Evolutionary conservation across 2,329 filamentous ascomycete species (phyloP), one percentile per base, ranked within the genome.

Genomic region (Neofusicoccum cordaticola): DNA sequence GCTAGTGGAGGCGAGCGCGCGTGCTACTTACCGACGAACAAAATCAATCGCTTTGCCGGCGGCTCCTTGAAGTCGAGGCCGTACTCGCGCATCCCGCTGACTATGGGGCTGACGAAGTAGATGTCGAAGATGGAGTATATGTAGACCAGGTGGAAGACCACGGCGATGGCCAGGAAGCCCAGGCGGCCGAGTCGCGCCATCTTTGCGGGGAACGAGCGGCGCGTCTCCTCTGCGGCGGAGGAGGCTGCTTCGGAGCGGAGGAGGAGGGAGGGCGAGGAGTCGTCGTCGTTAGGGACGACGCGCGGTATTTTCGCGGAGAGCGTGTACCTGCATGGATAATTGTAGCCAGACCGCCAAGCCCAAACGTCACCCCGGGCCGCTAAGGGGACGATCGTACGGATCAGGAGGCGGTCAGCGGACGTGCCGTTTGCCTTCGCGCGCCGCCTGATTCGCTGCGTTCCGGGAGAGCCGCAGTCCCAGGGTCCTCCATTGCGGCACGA

Each of bases 111-210:
- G 74, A 97, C 93, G 75, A 99, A 99, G 80, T 99, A 98, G 68
- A 98, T 95, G 78, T 97, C 93, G 80, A 99, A 99, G 73, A 98
- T 98, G 66, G 93, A 97, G 75, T 90, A 91, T 64, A 97, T 90
- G 78, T 99, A 99, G 69, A 96, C 86, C 62, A 98, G 78, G 79
- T 99, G 96, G 77, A 99, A 99, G 67, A 94, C 81, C 74, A 97
- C 86, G 71, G 95, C 95, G 75, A 96, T 86, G 75, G 90, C 88
- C 77, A 98, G 80, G 77, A 99, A 98, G 92, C 70, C 85, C 82
- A 22, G 45, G 56, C 63, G 63, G 19, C 63, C 47, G 34, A 65
- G 53, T 45, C 63, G 52, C 45, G 53, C 53, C 63, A 65, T 65
- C 39, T 45, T 35, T 65, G 42, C 51, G 22, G 15, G 5, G 31